Evolutionary conservation across 306 rosid species (phyloP).

Genomic region (Pachyrhizus erosus): DNA sequence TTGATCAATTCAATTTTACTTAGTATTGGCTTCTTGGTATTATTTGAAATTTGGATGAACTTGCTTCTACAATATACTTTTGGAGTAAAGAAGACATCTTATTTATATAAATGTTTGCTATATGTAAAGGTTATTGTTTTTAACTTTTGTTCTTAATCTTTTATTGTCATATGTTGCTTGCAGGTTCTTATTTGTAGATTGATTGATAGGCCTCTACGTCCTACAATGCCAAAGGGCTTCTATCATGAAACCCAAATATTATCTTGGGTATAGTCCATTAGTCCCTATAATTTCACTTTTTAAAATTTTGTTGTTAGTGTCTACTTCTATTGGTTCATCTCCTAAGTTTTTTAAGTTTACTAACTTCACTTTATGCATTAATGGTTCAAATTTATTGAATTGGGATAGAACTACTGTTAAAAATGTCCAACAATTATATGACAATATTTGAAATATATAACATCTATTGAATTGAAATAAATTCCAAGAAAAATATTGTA

Average conservation of each 20-base stretch:
- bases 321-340: conserved; percentile 20
- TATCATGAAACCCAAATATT: conserved; percentile 94
- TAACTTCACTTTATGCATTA: not conserved
- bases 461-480: not conserved
- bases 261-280: conserved; percentile 78
- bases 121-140: conserved; percentile 12
- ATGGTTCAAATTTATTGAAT: not conserved
- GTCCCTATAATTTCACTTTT: conserved; percentile 25
- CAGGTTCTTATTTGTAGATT: conserved; percentile 99
- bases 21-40: not conserved
- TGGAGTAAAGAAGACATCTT: conserved; percentile 17
- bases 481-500: not conserved
- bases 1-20: conserved; percentile 1
- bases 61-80: not conserved
- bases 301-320: conserved; percentile 32
- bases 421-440: conserved; percentile 12
- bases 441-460: conserved; percentile 1
- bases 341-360: conserved; percentile 18
- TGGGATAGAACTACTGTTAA: not conserved
- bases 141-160: not conserved
- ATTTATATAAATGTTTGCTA: conserved; percentile 12
- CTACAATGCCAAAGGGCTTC: conserved; percentile 94
- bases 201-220: conserved; percentile 97
- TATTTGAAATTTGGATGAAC: conserved; percentile 14
- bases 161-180: conserved; percentile 45